A percentile compares a stretch with the other conserved stretches of the same genome.
Conservation (phyloP, 140 eudicot species). For the Stevia rebaudiana region DNA sequence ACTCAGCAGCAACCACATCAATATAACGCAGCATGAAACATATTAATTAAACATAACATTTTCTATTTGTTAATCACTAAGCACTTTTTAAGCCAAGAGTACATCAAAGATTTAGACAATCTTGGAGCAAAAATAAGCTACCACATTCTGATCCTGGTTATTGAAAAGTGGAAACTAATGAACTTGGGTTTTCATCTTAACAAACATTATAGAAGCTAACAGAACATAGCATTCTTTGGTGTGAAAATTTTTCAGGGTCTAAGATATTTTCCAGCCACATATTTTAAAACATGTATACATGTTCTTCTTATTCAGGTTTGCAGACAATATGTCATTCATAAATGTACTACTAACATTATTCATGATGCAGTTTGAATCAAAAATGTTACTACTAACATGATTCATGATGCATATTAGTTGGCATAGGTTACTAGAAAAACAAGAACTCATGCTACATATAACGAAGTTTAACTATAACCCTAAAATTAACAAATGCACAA, state of each 20-base stretch:
- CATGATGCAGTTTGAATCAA: neutral
- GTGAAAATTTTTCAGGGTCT: neutral
- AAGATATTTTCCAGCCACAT: neutral
- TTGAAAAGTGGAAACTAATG: neutral
- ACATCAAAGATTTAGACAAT: neutral
- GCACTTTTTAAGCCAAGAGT: too few relatives aligned
- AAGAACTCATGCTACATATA: neutral
- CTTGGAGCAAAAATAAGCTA: neutral
- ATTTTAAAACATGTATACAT: neutral
- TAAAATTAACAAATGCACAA: neutral
- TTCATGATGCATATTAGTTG: neutral
- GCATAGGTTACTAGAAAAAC: neutral
- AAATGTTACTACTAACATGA: neutral
- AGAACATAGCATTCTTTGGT: neutral
- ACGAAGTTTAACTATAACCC: neutral
- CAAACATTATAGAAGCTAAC: neutral
- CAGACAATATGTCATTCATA: neutral
- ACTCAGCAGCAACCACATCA: neutral
- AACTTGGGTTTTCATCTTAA: neutral
- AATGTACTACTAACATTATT: neutral
- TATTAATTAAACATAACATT: neutral
- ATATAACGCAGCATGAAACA: conserved; percentile 8
- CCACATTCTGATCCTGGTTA: too few relatives aligned
- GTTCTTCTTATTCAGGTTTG: neutral
- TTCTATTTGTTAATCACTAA: too few relatives aligned